Conservation (phyloP, 1,284 basidiomycete genomes). For the Trametes sp. region DNA sequence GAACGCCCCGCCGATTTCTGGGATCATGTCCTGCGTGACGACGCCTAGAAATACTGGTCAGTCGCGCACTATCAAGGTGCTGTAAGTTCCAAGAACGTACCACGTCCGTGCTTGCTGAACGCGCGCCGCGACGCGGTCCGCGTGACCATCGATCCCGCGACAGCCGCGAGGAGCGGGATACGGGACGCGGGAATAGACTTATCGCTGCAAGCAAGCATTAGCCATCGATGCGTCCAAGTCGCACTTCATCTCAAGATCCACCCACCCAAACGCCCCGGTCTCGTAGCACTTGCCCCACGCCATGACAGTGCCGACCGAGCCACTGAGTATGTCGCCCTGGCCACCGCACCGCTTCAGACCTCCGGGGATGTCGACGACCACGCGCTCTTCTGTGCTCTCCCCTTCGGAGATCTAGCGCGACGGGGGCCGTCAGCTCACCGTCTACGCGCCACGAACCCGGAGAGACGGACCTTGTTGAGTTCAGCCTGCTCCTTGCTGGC, state of each 20-base stretch:
- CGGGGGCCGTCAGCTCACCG: background rate
- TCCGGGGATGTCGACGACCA: constrained; percentile 75
- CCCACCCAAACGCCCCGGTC: constrained; percentile 77
- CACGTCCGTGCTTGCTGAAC: constrained; percentile 77
- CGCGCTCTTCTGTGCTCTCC: constrained; percentile 55
- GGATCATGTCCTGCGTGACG: constrained; percentile 90
- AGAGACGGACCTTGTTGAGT: constrained; percentile 33
- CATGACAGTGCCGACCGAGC: constrained; percentile 86
- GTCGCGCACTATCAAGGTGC: background rate
- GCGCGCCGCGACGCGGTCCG: constrained; percentile 81
- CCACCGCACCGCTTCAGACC: constrained; percentile 94
- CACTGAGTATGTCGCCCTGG: constrained; percentile 94
- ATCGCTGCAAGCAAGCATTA: constrained; percentile 46
- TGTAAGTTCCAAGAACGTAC: constrained; percentile 18
- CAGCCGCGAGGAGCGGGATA: constrained; percentile 86
- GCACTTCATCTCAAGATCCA: constrained; percentile 5
- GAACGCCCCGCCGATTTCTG: constrained; percentile 79
- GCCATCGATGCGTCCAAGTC: background rate
- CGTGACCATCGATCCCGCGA: constrained; percentile 90
- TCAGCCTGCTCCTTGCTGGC: constrained; percentile 46
- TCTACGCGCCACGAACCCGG: background rate
- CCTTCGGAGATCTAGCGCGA: constrained; percentile 42
- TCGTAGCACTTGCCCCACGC: constrained; percentile 96
- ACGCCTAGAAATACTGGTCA: constrained; percentile 59
- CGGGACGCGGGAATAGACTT: constrained; percentile 59